phyloP scores from a whole-genome alignment of 345 rosid species.

The Streptanthus diversifolius region DNA sequence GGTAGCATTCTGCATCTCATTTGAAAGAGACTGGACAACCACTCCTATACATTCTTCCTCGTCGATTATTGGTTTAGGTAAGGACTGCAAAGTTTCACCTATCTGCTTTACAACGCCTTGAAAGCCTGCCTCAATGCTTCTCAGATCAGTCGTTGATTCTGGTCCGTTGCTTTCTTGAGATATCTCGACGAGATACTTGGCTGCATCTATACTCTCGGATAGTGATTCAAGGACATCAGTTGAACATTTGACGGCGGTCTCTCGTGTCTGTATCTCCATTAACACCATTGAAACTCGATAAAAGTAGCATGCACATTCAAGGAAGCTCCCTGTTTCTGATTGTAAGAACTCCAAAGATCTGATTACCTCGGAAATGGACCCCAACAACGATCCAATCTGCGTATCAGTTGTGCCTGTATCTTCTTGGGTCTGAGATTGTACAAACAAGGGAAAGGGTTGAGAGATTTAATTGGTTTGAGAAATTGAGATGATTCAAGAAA shows the following conservation, averaged over 20 bases:
- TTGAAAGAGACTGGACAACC: slow-evolving; percentile 54
- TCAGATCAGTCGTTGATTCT: slow-evolving; percentile 42
- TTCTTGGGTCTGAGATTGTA: slow-evolving; percentile 41
- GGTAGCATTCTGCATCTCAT: slow-evolving; percentile 59
- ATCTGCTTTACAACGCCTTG: slow-evolving; percentile 44
- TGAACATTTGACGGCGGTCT: slow-evolving; percentile 37
- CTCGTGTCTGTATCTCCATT: slow-evolving; percentile 63
- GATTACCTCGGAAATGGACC: slow-evolving; percentile 51
- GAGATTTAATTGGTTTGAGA: background rate
- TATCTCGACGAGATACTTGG: slow-evolving; percentile 44
- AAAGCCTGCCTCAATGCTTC: slow-evolving; percentile 42
- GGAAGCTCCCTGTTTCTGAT: slow-evolving; percentile 44
- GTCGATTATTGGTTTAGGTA: slow-evolving; percentile 54
- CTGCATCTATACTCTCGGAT: slow-evolving; percentile 41
- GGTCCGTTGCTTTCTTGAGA: slow-evolving; percentile 24
- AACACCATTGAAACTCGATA: slow-evolving; percentile 57
- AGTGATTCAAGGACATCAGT: slow-evolving; percentile 51
- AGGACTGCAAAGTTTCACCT: slow-evolving; percentile 58
- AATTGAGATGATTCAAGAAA: background rate
- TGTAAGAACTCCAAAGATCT: slow-evolving; percentile 39
- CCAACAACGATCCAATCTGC: slow-evolving; percentile 41
- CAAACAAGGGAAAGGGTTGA: background rate
- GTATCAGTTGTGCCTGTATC: slow-evolving; percentile 28
- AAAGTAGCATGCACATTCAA: slow-evolving; percentile 56
- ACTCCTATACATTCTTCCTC: slow-evolving; percentile 53